These are phyloP conservation scores for Clitocybe nebularis DNA, from an alignment of 1,284 basidiomycete genomes.

Conservation along the genomic window DNA sequence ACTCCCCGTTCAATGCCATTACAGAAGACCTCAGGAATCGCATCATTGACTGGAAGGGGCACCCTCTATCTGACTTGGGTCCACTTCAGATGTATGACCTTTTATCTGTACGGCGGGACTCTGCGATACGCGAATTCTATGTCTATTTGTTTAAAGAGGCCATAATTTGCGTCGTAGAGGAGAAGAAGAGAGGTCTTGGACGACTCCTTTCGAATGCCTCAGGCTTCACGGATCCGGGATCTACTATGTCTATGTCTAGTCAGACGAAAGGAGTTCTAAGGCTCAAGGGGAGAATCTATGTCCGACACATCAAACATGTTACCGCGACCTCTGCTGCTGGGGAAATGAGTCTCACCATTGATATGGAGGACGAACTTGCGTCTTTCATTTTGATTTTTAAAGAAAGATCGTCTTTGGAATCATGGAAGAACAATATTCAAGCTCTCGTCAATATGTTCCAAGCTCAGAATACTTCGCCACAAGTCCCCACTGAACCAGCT, in stretches of 20 bases:
- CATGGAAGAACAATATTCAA: slow-evolving; percentile 82
- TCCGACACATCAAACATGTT: slow-evolving; percentile 87
- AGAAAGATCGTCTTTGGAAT: slow-evolving; percentile 82
- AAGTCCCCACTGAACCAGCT: slow-evolving; percentile 30
- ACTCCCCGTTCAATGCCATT: slow-evolving; percentile 74
- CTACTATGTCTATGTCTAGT: slow-evolving; percentile 36
- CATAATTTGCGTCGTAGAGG: slow-evolving; percentile 93
- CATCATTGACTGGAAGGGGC: slow-evolving; percentile 93
- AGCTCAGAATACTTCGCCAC: slow-evolving; percentile 35
- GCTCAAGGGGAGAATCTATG: slow-evolving; percentile 92
- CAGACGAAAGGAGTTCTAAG: slow-evolving; percentile 77
- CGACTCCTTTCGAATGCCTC: slow-evolving; percentile 63
- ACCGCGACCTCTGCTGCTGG: slow-evolving; percentile 72
- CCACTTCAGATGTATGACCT: slow-evolving; percentile 89
- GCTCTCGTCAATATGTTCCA: slow-evolving; percentile 68
- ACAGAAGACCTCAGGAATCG: slow-evolving; percentile 85
- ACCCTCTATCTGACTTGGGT: slow-evolving; percentile 84
- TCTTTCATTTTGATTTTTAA: slow-evolving; percentile 94
- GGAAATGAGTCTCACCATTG: slow-evolving; percentile 87
- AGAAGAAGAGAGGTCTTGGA: slow-evolving; percentile 78
- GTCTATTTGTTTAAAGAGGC: slow-evolving; percentile 97
- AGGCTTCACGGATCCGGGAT: slow-evolving; percentile 42
- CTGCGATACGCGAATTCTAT: slow-evolving; percentile 85
- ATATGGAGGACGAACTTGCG: slow-evolving; percentile 94
- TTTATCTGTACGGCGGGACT: slow-evolving; percentile 82